These are phyloP conservation scores for Pseudocercospora crystallina DNA, from an alignment of 2,329 filamentous ascomycete species.

Conservation along the genomic window DNA sequence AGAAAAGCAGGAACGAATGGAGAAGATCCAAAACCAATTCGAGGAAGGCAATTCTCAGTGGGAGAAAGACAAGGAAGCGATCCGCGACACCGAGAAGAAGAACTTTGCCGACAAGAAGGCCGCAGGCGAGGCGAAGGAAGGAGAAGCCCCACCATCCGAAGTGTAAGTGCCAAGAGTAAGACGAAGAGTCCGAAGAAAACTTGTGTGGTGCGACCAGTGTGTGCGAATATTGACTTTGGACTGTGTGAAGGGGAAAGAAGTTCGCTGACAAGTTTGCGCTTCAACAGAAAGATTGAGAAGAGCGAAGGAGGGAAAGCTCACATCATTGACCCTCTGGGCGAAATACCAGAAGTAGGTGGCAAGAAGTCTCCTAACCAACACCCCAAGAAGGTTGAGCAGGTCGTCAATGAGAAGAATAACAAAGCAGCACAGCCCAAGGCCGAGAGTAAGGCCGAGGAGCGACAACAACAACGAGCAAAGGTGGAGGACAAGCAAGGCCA, in stretches of 20 bases:
- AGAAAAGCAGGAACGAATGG: constrained; percentile 68
- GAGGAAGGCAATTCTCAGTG: constrained; percentile 75
- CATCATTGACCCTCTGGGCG: constrained; percentile 12
- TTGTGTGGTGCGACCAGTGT: constrained; percentile 2
- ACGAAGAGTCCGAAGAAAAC: neutral
- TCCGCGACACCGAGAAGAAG: constrained; percentile 66
- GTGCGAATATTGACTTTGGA: constrained; percentile 11
- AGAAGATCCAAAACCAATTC: constrained; percentile 80
- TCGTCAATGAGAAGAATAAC: constrained; percentile 2
- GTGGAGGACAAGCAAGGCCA: constrained; percentile 2
- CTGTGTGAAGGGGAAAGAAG: constrained; percentile 23
- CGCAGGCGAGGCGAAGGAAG: constrained; percentile 18
- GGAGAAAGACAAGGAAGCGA: constrained; percentile 83
- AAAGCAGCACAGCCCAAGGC: constrained; percentile 9
- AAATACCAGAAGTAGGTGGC: constrained; percentile 20
- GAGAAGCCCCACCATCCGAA: constrained; percentile 19
- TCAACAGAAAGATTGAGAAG: constrained; percentile 20
- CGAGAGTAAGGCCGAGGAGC: constrained; percentile 7
- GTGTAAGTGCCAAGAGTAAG: constrained; percentile 21
- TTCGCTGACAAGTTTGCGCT: constrained; percentile 28
- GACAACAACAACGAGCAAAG: constrained; percentile 4
- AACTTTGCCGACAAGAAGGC: constrained; percentile 42
- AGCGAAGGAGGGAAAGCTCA: constrained; percentile 10
- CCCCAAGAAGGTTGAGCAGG: constrained; percentile 9
- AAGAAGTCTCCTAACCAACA: neutral